Base-by-base conservation (phyloP, 805 yeast species). In the Candida awuae region DNA sequence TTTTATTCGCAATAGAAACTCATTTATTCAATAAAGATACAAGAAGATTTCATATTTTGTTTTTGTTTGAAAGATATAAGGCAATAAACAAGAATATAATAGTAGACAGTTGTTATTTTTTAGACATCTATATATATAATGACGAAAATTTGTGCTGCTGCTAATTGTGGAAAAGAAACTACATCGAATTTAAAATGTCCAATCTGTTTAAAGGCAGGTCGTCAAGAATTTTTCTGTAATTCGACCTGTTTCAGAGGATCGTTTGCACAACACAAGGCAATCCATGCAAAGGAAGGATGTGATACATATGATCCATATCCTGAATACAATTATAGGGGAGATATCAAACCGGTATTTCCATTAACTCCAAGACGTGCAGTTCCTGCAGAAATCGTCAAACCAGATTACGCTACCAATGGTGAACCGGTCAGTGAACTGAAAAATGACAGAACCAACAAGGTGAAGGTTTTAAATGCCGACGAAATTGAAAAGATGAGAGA, bases 241-340 rank as follows among this genome's bases (percentile, higher is more conserved):
- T 95, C 88, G 48, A 63, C 63, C 1, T 90, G 98, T 61, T 90
- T 85, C 66, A 76, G 82, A 55, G 64, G 80, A 33, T 66, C 75
- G 32, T 84, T 86, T 77, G 62, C 71, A 13, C 58, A 68, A 13
- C 98, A 90, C 58, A 88, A 87, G 64, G 71, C 77, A 21, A 65
- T 78, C 38, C 97, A 88, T 58, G 68, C 68, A 21, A 74, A 73
- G 45, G 77, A 72, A 35, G 78, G 77, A 12, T 72, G 66, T 8
- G 67, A 63, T n/a, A 48, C 74, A 2, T 87, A 83, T 56, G 80
- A 92, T 50, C 98, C 98, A 34, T 92, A 84, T 64, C 94, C 96
- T 20, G 71, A 72, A 19, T 84, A 70, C 56, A 67, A 70, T 31
- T 92, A 72, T 61, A 68, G 87, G 2, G 97, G 98, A 15, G 61